A percentile compares a stretch with the other conserved stretches of the same genome.
phyloP scores from a whole-genome alignment of 1,139 yeast species.

The Blastobotrys aristatus region DNA sequence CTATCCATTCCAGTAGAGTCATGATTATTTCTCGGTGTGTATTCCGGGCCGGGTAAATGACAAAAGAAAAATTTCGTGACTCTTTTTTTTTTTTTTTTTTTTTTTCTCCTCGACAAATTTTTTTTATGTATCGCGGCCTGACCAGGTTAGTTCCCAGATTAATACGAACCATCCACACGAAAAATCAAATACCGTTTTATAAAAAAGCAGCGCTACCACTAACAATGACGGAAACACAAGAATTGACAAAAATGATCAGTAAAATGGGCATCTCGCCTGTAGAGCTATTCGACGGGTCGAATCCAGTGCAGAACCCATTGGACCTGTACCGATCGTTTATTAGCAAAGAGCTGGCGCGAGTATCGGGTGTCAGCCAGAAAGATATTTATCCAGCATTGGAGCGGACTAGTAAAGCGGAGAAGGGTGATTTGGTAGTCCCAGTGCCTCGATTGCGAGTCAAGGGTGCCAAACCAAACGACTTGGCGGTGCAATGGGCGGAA shows the following conservation, averaged over 20 bases:
- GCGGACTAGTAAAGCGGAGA: conserved; percentile 77
- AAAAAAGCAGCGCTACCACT: conserved; percentile 16
- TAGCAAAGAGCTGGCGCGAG: conserved; percentile 64
- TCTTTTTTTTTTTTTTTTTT: not conserved
- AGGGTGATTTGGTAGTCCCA: conserved; percentile 91
- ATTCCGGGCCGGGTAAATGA: not conserved
- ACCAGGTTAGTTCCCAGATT: not conserved
- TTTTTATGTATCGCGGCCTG: not conserved
- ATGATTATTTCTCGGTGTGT: not conserved
- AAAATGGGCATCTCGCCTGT: conserved; percentile 31
- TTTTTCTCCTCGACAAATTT: not conserved
- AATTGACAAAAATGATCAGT: conserved; percentile 27
- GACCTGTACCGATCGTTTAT: conserved; percentile 89
- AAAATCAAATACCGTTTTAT: conserved; percentile 5
- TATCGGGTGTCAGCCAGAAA: conserved; percentile 65
- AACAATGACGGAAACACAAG: conserved; percentile 30
- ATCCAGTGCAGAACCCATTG: conserved; percentile 67
- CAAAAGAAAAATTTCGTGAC: not conserved
- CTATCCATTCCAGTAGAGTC: not conserved
- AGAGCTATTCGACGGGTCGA: conserved; percentile 44
- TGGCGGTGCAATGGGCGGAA: conserved; percentile 74
- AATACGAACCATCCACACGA: not conserved
- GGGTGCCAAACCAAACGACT: conserved; percentile 74
- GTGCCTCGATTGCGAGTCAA: conserved; percentile 89
- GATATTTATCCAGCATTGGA: conserved; percentile 83